A percentile compares a stretch with the other conserved stretches of the same genome.
Conservation (phyloP, 768 basidiomycete species). For the Termitomyces sp. region DNA sequence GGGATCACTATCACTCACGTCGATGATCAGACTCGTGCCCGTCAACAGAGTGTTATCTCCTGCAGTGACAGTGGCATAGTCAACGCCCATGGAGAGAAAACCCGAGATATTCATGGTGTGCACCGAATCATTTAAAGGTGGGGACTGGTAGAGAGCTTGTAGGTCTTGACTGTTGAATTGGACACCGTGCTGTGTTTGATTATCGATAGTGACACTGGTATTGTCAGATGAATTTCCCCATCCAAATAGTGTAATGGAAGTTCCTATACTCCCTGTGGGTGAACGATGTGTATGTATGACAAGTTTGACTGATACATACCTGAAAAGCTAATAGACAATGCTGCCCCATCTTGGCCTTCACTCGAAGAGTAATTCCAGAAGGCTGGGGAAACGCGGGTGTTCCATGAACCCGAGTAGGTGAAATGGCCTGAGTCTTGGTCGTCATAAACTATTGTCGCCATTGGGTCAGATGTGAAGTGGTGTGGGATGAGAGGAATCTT, state of each 20-base stretch:
- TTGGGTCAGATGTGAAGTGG: not conserved
- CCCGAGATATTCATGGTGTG: not conserved
- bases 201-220: not conserved
- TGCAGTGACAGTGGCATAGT: slow-evolving; percentile 2
- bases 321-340: not conserved
- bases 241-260: not conserved
- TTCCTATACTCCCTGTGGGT: not conserved
- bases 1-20: slow-evolving; percentile 3
- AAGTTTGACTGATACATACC: not conserved
- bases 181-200: not conserved
- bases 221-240: not conserved
- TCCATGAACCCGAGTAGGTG: not conserved
- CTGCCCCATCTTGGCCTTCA: not conserved
- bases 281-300: not conserved
- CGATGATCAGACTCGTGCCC: not conserved
- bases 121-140: not conserved
- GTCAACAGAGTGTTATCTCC: not conserved
- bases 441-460: not conserved
- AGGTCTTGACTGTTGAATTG: not conserved
- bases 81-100: not conserved
- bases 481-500: not conserved
- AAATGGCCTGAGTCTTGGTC: not conserved
- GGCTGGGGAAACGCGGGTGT: not conserved
- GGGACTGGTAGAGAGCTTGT: not conserved
- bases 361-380: not conserved